phyloP scores from a whole-genome alignment of 768 basidiomycete species.

The Candolleomyces eurysporus region DNA sequence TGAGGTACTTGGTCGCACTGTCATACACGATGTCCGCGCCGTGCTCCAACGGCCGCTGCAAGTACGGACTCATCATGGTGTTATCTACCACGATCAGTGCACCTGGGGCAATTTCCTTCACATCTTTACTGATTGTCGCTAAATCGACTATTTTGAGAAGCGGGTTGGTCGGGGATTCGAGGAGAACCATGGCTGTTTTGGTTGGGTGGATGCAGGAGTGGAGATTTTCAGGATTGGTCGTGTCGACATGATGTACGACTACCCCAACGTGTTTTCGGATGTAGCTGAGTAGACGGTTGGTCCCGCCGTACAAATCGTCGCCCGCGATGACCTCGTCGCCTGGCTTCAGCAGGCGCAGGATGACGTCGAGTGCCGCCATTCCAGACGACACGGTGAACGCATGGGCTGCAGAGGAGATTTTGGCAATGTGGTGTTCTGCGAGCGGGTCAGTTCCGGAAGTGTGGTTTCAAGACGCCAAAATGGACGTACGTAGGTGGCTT shows the following conservation, averaged over 20 bases:
- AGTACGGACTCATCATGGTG: constrained; percentile 99
- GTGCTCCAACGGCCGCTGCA: constrained; percentile 92
- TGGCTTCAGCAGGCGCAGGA: constrained; percentile 90
- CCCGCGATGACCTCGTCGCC: constrained; percentile 96
- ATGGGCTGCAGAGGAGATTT: constrained; percentile 90
- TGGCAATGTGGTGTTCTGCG: constrained; percentile 93
- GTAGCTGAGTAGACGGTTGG: constrained; percentile 91
- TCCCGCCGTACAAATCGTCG: constrained; percentile 97
- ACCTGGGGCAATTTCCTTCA: constrained; percentile 78
- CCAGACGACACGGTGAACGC: constrained; percentile 94
- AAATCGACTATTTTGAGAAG: constrained; percentile 93
- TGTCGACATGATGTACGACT: constrained; percentile 90
- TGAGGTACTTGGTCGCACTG: constrained; percentile 95
- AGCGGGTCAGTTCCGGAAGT: constrained; percentile 3
- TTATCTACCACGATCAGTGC: constrained; percentile 92
- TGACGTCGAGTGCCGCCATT: constrained; percentile 97
- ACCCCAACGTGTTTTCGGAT: constrained; percentile 86
- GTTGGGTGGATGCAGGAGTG: constrained; percentile 61
- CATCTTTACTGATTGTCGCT: constrained; percentile 74
- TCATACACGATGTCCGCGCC: constrained; percentile 98
- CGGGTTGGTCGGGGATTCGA: constrained; percentile 97
- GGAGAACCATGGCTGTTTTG: constrained; percentile 91
- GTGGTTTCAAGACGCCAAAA: neutral
- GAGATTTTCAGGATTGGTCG: constrained; percentile 69
- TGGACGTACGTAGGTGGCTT: constrained; percentile 77